Percentiles rank a stretch among this genome's conserved stretches.
Conservation (phyloP, 176 grass and related monocot genomes). For the Avena insularis region DNA sequence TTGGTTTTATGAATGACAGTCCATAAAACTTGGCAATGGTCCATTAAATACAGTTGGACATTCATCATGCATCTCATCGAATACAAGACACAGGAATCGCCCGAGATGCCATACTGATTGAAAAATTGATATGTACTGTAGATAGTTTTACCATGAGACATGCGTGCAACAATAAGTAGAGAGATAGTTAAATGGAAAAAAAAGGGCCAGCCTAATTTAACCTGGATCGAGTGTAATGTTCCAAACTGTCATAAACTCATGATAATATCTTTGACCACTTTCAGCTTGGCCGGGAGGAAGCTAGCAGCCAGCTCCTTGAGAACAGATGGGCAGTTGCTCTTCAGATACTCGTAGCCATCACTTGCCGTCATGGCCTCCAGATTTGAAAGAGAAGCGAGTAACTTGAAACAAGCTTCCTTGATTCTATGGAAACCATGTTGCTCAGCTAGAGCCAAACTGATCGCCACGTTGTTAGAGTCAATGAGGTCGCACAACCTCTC, state of each 20-base stretch:
- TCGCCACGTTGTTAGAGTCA: background rate
- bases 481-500: background rate
- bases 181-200: background rate
- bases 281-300: background rate
- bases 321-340: background rate
- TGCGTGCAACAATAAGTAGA: background rate
- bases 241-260: background rate
- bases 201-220: too few species aligned
- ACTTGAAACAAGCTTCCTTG: background rate
- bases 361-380: background rate
- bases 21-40: too few species aligned
- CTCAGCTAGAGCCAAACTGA: background rate
- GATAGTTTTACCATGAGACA: too few species aligned
- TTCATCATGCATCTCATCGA: too few species aligned
- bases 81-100: too few species aligned
- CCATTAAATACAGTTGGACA: too few species aligned
- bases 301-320: background rate
- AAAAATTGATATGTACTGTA: too few species aligned
- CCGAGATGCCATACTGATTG: too few species aligned
- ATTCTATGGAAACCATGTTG: background rate
- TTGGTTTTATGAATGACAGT: too few species aligned
- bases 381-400: background rate
- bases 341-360: background rate
- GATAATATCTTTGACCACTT: constrained; percentile 12
- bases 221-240: too few species aligned